A percentile compares a stretch with the other conserved stretches of the same genome.
Evolutionary conservation across 352 stramenopile genomes (phyloP).

Genomic region (Stramenopiles sp.): DNA sequence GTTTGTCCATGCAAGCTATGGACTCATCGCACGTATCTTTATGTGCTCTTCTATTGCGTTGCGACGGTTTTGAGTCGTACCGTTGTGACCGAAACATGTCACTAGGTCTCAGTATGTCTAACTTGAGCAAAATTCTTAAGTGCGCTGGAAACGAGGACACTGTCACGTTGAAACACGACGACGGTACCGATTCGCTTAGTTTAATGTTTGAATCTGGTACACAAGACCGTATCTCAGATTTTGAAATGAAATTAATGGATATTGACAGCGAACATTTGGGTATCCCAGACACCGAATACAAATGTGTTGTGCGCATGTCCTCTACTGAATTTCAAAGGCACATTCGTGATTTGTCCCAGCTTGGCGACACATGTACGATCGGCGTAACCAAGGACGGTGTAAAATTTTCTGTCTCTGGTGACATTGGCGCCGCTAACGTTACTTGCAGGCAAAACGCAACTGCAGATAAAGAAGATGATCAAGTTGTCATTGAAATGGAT

Average conservation of each 20-base stretch:
- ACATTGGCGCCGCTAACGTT: constrained; percentile 88
- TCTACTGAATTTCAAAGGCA: constrained; percentile 93
- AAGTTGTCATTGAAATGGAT: constrained; percentile 93
- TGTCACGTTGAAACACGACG: constrained; percentile 92
- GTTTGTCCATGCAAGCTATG: constrained; percentile 85
- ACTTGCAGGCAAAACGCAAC: constrained; percentile 67
- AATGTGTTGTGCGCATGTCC: constrained; percentile 77
- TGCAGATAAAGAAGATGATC: constrained; percentile 56
- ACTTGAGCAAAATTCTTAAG: constrained; percentile 98
- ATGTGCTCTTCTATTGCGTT: constrained; percentile 72
- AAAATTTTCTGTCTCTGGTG: constrained; percentile 84
- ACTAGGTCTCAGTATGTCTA: constrained; percentile 86
- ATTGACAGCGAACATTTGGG: constrained; percentile 96
- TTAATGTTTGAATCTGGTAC: constrained; percentile 92
- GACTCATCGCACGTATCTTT: constrained; percentile 96
- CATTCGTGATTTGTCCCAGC: constrained; percentile 87
- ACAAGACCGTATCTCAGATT: constrained; percentile 75
- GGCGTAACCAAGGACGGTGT: constrained; percentile 89
- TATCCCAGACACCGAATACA: constrained; percentile 96
- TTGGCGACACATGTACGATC: constrained; percentile 93
- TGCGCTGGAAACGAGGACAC: constrained; percentile 93
- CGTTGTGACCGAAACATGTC: constrained; percentile 90
- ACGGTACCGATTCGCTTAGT: constrained; percentile 79
- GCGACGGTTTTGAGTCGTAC: constrained; percentile 90
- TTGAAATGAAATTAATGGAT: constrained; percentile 99